Base-by-base conservation (phyloP, 129 eudicot genomes). In the Chrysanthemum seticuspe region DNA sequence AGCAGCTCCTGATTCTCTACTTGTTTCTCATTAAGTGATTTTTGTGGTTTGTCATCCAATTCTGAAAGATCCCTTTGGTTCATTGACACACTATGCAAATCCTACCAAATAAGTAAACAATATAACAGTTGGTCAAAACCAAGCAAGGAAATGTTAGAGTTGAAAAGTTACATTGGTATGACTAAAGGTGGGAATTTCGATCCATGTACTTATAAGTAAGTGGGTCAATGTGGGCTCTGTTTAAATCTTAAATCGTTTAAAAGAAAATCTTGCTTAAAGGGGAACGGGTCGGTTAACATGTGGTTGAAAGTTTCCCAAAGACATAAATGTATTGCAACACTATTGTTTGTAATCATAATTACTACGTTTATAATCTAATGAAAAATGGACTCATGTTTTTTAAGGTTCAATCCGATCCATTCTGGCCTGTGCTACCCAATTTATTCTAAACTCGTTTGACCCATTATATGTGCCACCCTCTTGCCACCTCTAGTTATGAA, bases 11-110 rank as follows among this genome's bases (percentile, higher is more conserved):
- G 99, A 83, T 86, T 77, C 79, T 90, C 97, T 29, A 90, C 87
- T 76, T 90, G 97, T 76, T 90, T 95, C 81, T 95, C 99, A 54
- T 95, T 95, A 12, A 95, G 94, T 68, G 97, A 90, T 74, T 88
- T 90, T 70, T 95, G 97, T 53, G 97, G 99, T 76, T 82, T 88
- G 78, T 90, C 99, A 59, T 95, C 99, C 48, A 81, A 49, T 73
- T 95, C 98, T 11, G 85, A 70, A 66, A 72, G 74, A 52, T 85
- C 94, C 63, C 92, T 62, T 62, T 78, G 86, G 74, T 61, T 85
- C 85, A 81, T 78, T 14, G 99, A 86, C 67, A 79, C 70, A 75
- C 89, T 93, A 81, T 84, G 97, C 80, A 93, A 63, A 84, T 93
- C 97, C 98, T 93, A 67, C 15, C 75, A 47, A 53, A 81, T 29